Evolutionary conservation across 192 early-diverging fungal species (phyloP).

Genomic region (Coemansia sp.): DNA sequence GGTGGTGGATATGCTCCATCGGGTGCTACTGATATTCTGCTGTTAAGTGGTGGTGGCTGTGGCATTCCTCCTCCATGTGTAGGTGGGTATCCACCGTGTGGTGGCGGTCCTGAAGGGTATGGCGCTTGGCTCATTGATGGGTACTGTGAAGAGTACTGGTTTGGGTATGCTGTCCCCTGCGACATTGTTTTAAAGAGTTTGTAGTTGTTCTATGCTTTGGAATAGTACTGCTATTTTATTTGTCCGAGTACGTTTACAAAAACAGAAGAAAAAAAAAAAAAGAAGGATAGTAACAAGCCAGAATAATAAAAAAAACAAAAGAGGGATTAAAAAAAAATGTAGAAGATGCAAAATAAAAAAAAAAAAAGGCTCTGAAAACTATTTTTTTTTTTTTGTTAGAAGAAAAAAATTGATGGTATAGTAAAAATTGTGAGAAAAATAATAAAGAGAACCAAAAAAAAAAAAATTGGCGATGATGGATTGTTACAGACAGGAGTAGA

Average conservation of each 20-base stretch:
- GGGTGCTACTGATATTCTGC: background rate
- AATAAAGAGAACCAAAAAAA: background rate
- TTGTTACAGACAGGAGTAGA: too few relatives aligned
- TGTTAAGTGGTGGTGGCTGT: background rate
- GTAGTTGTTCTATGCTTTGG: background rate
- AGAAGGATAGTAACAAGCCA: background rate
- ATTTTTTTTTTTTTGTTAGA: background rate
- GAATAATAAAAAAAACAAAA: background rate
- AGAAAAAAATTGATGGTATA: background rate
- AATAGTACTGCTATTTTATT: background rate
- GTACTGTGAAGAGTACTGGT: conserved; percentile 6
- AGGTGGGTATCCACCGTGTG: background rate
- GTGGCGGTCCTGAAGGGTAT: conserved; percentile 6
- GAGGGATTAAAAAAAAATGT: background rate
- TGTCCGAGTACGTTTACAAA: background rate
- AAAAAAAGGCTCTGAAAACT: background rate
- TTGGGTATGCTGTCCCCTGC: conserved; percentile 1
- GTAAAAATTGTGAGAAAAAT: background rate
- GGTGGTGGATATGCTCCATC: background rate
- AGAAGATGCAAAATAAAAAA: background rate
- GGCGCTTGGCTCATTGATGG: conserved; percentile 2
- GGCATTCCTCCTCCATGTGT: conserved; percentile 5
- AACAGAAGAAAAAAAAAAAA: conserved; percentile 2
- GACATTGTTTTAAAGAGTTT: background rate
- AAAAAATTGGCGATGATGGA: background rate